These are phyloP conservation scores for Ophiocytium majus DNA, from an alignment of 352 stramenopile genomes.

Conservation along the genomic window DNA sequence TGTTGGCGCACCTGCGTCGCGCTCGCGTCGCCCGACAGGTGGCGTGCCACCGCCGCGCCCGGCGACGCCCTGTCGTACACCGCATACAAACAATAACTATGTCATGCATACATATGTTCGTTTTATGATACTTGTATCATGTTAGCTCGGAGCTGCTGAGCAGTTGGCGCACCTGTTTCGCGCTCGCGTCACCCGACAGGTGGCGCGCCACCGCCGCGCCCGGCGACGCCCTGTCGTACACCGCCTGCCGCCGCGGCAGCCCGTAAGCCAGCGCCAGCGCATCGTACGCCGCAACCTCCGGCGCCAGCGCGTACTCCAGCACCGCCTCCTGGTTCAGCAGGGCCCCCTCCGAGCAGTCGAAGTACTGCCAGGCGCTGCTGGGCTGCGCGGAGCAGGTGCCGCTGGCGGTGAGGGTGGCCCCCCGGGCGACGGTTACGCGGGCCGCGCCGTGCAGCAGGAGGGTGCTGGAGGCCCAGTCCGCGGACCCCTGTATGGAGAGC, in stretches of 20 bases:
- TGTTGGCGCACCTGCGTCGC: no score
- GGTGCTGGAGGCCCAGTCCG: not conserved
- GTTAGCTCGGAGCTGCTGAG: no score
- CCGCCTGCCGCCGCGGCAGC: not conserved
- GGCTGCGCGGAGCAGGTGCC: not conserved
- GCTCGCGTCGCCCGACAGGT: no score
- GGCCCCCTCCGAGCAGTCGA: not conserved
- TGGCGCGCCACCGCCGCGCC: not conserved
- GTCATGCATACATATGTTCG: no score
- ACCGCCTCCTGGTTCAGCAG: not conserved
- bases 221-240: not conserved
- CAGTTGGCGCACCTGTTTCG: no score
- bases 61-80: not conserved
- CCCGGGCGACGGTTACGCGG: not conserved
- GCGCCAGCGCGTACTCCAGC: not conserved
- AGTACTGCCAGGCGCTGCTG: not conserved
- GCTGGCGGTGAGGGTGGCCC: not conserved
- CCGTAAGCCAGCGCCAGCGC: not conserved
- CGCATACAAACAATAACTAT: no score
- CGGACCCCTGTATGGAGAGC: not conserved
- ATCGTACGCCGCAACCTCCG: not conserved
- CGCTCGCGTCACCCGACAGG: not conserved
- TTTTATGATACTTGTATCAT: no score
- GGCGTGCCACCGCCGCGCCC: no score
- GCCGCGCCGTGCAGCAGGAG: not conserved